A percentile compares a stretch with the other conserved stretches of the same genome.
Evolutionary conservation across 2,329 filamentous ascomycete genomes (phyloP).

Genomic region (Teratosphaeria zuluensis): DNA sequence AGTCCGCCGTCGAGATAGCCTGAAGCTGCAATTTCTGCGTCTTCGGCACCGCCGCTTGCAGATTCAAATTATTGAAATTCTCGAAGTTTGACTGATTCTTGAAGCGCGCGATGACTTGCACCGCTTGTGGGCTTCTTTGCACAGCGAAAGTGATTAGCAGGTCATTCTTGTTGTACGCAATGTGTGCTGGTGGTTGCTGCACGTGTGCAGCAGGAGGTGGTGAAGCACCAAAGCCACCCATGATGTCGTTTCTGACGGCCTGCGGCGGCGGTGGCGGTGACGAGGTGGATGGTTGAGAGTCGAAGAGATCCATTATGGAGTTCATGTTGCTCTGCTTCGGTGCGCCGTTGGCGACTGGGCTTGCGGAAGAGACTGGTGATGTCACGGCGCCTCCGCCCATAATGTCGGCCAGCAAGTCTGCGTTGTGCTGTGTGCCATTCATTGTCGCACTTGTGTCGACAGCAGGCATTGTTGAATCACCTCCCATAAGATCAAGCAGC

Average conservation of each 20-base stretch:
- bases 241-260: conserved; percentile 32
- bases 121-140: conserved; percentile 68
- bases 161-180: conserved; percentile 79
- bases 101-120: conserved; percentile 79
- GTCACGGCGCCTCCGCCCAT: conserved; percentile 58
- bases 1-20: conserved; percentile 71
- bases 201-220: conserved; percentile 32
- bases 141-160: conserved; percentile 72
- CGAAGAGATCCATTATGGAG: conserved; percentile 87
- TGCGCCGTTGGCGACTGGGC: conserved; percentile 14
- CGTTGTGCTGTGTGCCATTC: conserved; percentile 56
- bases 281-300: conserved; percentile 28
- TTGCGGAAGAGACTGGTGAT: conserved; percentile 34
- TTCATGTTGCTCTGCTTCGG: conserved; percentile 30
- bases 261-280: conserved; percentile 17
- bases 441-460: conserved; percentile 44
- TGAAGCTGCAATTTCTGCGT: conserved; percentile 88
- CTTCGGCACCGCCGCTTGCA: conserved; percentile 95
- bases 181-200: conserved; percentile 42
- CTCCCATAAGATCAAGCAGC: conserved; percentile 85
- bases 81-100: conserved; percentile 54
- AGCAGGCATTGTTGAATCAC: conserved; percentile 53
- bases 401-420: conserved; percentile 85
- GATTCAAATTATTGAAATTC: conserved; percentile 61
- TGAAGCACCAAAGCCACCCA: conserved; percentile 37